These are phyloP conservation scores for Acer campestre DNA, from an alignment of 345 rosid genomes.

Conservation along the genomic window DNA sequence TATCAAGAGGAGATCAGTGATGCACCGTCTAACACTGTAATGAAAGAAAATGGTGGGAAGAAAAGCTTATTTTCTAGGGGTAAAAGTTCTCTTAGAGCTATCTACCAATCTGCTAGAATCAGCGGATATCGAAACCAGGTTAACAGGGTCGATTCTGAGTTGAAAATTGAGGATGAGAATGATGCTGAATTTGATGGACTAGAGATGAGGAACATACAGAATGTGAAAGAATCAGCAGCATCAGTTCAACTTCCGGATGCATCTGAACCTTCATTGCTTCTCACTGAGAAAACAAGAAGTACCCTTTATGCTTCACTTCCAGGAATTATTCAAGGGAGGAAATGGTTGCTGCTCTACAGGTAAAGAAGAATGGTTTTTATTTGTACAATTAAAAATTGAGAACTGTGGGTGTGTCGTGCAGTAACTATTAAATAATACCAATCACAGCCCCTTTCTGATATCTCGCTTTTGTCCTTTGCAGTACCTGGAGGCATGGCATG, in stretches of 20 bases:
- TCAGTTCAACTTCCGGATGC: constrained; percentile 41
- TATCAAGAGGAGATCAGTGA: constrained; percentile 42
- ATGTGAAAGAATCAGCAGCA: constrained; percentile 39
- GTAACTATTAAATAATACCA: neutral
- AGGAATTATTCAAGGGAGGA: constrained; percentile 85
- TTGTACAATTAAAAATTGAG: neutral
- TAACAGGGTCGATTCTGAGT: constrained; percentile 42
- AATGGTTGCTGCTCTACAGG: constrained; percentile 96
- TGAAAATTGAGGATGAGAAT: constrained; percentile 38
- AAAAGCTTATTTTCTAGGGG: constrained; percentile 73
- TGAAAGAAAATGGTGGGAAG: constrained; percentile 59
- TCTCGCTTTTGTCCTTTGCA: constrained; percentile 28
- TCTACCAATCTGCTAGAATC: constrained; percentile 59
- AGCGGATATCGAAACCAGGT: constrained; percentile 52
- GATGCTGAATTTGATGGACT: constrained; percentile 48
- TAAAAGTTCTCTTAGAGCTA: constrained; percentile 63
- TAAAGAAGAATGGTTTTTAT: constrained; percentile 18
- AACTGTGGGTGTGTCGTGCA: neutral
- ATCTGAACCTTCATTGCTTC: constrained; percentile 90
- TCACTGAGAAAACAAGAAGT: constrained; percentile 62
- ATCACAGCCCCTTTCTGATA: neutral
- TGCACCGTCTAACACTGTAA: constrained; percentile 35
- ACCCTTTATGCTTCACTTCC: constrained; percentile 78
- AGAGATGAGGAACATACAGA: constrained; percentile 56
- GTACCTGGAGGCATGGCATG: constrained; percentile 99